Evolutionary conservation across 108 stramenopile species (phyloP), one percentile per base, ranked within the genome.

Genomic region (Hondaea fermentalgiana): DNA sequence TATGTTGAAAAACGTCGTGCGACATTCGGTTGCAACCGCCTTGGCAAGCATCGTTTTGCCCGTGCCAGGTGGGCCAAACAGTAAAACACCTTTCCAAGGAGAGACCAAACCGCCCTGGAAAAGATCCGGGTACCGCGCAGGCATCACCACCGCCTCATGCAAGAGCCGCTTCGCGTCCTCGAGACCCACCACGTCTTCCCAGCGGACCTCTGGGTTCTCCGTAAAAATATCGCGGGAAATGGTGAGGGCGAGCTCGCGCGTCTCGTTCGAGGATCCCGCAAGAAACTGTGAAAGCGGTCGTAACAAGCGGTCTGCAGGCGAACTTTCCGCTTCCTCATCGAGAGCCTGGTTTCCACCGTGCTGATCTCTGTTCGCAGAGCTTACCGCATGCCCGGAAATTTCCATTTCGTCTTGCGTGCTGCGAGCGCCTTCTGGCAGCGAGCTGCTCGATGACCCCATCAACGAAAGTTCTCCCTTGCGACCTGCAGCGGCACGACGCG

Each of bases 31-130:
- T 5, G 96, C 96, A 8, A 96, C 95, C 21, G 96, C 96, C 88
- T 95, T 95, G 17, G 96, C 96, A 0, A 97, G 92, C 87, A 96
- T 90, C 3, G 96, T 97, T 91, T 97, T 96, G 4, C 96, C 96
- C 47, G 90, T 91, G 59, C 96, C 96, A 25, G 95, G 96, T 0
- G 93, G 91, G 2, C 95, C 96, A 72, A 94, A 96, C 19, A 97
- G 89, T 42, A 97, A 72, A 28, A 95, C 92, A 17, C 96, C 95
- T 71, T 92, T 92, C 90, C 94, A 93, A 3, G 96, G 95, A 12
- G 93, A 91, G 14, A 94, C 90, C 69, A 97, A 47, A 49, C 89
- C 83, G n/a, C 95, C 95, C 35, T 91, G 94, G 88, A 96, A 97
- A 3, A 97, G 87, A 19, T 94, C 91, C 19, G 96, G 95, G 64